These are phyloP conservation scores for Datisca glomerata DNA, from an alignment of 306 rosid species.

Conservation along the genomic window DNA sequence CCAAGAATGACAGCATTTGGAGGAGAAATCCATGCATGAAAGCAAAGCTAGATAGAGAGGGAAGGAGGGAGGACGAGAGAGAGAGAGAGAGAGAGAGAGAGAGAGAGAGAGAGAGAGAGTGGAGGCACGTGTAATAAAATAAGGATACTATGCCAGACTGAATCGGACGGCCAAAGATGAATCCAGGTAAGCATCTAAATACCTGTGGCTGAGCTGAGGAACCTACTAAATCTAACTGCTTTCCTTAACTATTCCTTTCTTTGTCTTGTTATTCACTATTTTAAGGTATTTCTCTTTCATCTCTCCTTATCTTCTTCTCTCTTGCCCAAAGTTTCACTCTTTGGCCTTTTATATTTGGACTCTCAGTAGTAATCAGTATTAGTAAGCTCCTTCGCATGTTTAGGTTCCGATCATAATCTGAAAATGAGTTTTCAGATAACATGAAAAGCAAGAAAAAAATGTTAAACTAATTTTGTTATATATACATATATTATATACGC, in stretches of 20 bases:
- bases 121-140: conserved; percentile 83
- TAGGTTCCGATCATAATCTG: too few relatives aligned
- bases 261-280: too few relatives aligned
- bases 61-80: conserved; percentile 13
- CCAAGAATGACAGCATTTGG: conserved; percentile 22
- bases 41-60: conserved; percentile 40
- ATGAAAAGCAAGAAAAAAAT: too few relatives aligned
- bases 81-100: conserved; percentile 13
- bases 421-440: too few relatives aligned
- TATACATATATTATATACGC: too few relatives aligned
- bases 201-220: conserved; percentile 13
- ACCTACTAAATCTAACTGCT: conserved; percentile 37
- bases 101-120: conserved; percentile 13
- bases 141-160: conserved; percentile 39
- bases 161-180: conserved; percentile 40
- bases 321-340: neutral
- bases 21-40: conserved; percentile 99
- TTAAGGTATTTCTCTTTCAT: conserved; percentile 23
- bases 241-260: conserved; percentile 66
- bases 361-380: too few relatives aligned
- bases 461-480: too few relatives aligned
- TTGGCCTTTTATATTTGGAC: too few relatives aligned
- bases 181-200: conserved; percentile 21
- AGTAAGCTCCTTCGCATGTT: too few relatives aligned
- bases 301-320: too few relatives aligned